Base-by-base conservation (phyloP, 169 alveolate genomes). In the Cryptosporidium viatorum region DNA sequence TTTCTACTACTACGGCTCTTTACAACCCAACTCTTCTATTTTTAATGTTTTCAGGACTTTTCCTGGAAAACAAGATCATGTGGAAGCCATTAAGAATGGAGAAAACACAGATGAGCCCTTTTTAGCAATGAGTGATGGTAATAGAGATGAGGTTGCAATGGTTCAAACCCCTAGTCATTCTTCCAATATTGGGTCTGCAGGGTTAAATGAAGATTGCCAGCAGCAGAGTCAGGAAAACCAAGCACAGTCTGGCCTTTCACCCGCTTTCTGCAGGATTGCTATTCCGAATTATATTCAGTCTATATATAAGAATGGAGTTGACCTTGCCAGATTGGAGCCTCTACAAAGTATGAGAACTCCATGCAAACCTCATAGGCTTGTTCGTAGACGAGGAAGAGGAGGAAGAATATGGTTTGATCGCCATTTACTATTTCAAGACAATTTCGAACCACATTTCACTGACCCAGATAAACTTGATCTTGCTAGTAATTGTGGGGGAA, bases 391-490 rank as follows among this genome's bases (percentile, higher is more conserved):
- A 29, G 89, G 89, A 2, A 80, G 89, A 29, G 89, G 89, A n/a
- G 89, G 89, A 12, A 59, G 89, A 39, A 65, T 80, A 3, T 80
- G 89, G 89, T 80, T 80, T 48, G 89, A 80, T 48, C 73, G 89
- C 43, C 89, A 65, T 41, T 62, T 65, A 31, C 51, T 65, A 37
- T 35, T 43, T 18, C 48, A 43, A 10, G 50, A 65, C 23, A 73
- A 73, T 37, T 80, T 59, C 18, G 89, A 80, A 39, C 89, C 89
- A 4, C 55, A 59, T 21, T 80, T 80, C 67, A 41, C 89, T 16
- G 80, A 80, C 33, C 89, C 89, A 16, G 60, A 80, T 21, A 45
- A 50, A 18, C 68, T 80, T 6, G 89, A 80, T 48, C 70, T 48
- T 1, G 89, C 69, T 23, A 59, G 59, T 39, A 80, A 80, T 16